These are phyloP conservation scores for Bacterosira constricta DNA, from an alignment of 108 stramenopile species.

Conservation along the genomic window DNA sequence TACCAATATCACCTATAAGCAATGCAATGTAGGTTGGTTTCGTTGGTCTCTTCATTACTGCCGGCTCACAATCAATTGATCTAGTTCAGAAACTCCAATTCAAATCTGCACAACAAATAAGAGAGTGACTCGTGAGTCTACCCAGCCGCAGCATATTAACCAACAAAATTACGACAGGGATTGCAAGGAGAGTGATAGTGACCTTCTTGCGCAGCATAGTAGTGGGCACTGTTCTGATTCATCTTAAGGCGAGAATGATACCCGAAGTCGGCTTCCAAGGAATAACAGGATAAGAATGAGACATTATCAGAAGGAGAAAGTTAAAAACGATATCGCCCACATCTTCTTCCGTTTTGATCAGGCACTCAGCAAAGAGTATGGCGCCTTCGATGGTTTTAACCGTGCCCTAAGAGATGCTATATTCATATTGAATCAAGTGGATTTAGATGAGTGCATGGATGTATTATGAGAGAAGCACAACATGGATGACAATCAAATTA, in stretches of 20 bases:
- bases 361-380: slow-evolving; percentile 13
- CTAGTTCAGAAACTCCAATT: not conserved
- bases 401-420: slow-evolving; percentile 11
- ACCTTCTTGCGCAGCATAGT: not conserved
- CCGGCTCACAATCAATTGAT: not conserved
- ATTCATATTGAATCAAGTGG: slow-evolving; percentile 13
- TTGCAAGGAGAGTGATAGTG: not conserved
- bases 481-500: not conserved
- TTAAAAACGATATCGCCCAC: slow-evolving; percentile 20
- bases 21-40: not conserved
- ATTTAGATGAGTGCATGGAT: slow-evolving; percentile 4
- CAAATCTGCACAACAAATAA: too few relatives aligned
- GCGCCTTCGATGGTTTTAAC: slow-evolving; percentile 4
- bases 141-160: too few relatives aligned
- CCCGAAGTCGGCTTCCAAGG: too few relatives aligned
- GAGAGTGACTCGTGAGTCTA: too few relatives aligned
- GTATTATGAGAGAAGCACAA: slow-evolving; percentile 4
- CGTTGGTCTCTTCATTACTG: not conserved
- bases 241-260: not conserved
- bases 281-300: too few relatives aligned
- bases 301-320: not conserved
- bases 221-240: not conserved
- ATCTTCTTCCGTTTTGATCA: slow-evolving; percentile 13
- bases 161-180: too few relatives aligned
- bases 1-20: too few relatives aligned